A percentile compares a stretch with the other conserved stretches of the same genome.
These are phyloP conservation scores for Kalanchoe fedtschenkoi DNA, from an alignment of 164 flowering plant genomes.

Conservation along the genomic window DNA sequence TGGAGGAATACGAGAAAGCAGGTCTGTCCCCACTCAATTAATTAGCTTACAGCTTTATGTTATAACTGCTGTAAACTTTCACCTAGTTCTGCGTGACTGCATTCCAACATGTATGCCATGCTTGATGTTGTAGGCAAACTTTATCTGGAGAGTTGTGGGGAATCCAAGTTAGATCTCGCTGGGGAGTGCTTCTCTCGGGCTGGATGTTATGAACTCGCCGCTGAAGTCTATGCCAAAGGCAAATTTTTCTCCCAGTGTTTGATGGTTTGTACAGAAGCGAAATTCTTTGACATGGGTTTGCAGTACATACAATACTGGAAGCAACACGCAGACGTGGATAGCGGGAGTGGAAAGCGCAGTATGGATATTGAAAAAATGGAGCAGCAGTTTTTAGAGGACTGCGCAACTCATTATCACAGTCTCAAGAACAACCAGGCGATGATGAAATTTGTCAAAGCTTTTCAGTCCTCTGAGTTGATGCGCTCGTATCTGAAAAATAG, in stretches of 20 bases:
- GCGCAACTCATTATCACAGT: conserved; percentile 35
- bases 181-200: conserved; percentile 43
- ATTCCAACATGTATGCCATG: not conserved
- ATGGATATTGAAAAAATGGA: conserved; percentile 21
- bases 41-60: too few relatives aligned
- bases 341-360: conserved; percentile 4
- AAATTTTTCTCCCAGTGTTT: conserved; percentile 32
- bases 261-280: conserved; percentile 25
- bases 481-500: conserved; percentile 22
- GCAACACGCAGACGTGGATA: conserved; percentile 14
- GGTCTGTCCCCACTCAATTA: conserved; percentile 26
- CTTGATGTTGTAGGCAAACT: conserved; percentile 19
- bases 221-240: conserved; percentile 40
- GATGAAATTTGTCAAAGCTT: conserved; percentile 39
- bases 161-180: conserved; percentile 30
- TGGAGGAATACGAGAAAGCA: conserved; percentile 47
- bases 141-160: conserved; percentile 38
- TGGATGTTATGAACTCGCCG: conserved; percentile 27
- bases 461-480: conserved; percentile 21
- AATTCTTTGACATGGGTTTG: conserved; percentile 40
- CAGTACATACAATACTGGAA: conserved; percentile 38
- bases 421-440: conserved; percentile 21
- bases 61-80: not conserved
- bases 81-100: not conserved
- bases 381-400: conserved; percentile 32